These are phyloP conservation scores for Ambrosiella beaveri DNA, from an alignment of 2,329 filamentous ascomycete genomes.

Conservation along the genomic window DNA sequence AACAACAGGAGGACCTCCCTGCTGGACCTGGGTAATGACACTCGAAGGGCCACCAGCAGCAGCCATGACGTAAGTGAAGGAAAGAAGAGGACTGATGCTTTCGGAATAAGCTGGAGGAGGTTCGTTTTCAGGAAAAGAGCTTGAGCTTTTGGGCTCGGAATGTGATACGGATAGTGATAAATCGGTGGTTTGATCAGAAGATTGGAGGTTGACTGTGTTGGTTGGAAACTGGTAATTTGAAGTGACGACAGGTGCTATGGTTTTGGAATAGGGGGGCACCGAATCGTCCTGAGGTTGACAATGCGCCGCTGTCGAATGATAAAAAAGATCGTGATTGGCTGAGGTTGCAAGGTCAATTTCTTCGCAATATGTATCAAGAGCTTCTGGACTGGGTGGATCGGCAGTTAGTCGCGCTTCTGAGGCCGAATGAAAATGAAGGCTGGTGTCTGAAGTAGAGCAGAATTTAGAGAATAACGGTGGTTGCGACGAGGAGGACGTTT, in stretches of 20 bases:
- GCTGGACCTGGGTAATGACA: slow-evolving; percentile 98
- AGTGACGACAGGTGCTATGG: neutral
- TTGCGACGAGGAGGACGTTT: slow-evolving; percentile 35
- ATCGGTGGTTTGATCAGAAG: neutral
- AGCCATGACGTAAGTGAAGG: slow-evolving; percentile 95
- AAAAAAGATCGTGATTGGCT: slow-evolving; percentile 12
- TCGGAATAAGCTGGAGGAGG: slow-evolving; percentile 93
- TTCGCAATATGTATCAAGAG: neutral
- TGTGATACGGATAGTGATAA: too few species aligned
- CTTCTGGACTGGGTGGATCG: slow-evolving; percentile 16
- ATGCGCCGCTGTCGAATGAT: slow-evolving; percentile 15
- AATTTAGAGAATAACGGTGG: slow-evolving; percentile 39
- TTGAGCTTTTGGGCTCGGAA: too few species aligned
- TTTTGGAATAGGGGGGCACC: slow-evolving; percentile 13
- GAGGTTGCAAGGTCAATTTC: neutral
- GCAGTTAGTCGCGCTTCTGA: slow-evolving; percentile 19
- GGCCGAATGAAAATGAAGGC: slow-evolving; percentile 17
- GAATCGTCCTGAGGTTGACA: slow-evolving; percentile 18
- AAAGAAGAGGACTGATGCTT: slow-evolving; percentile 77
- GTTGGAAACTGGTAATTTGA: neutral
- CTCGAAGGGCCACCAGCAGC: slow-evolving; percentile 91
- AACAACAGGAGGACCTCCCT: slow-evolving; percentile 77
- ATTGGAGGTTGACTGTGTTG: neutral
- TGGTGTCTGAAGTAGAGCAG: slow-evolving; percentile 21
- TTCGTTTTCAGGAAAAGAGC: slow-evolving; percentile 64